phyloP scores from a whole-genome alignment of 2,329 filamentous ascomycete species.

The Acrocalymma vagum region DNA sequence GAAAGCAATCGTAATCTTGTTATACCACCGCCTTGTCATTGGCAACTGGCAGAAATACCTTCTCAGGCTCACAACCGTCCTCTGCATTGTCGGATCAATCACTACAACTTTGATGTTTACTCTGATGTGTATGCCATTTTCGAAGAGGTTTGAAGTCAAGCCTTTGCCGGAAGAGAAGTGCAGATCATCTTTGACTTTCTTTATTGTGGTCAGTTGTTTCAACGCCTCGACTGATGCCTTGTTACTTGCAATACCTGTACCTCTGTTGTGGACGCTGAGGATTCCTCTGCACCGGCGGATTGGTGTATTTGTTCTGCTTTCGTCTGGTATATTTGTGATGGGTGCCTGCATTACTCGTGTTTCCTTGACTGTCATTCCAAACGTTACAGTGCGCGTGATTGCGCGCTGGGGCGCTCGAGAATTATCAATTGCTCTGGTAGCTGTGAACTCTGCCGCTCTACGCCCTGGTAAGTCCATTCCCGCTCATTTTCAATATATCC shows the following conservation, averaged over 20 bases:
- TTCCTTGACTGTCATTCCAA: conserved; percentile 15
- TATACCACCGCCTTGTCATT: conserved; percentile 18
- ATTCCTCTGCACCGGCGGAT: conserved; percentile 15
- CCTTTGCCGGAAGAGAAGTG: conserved; percentile 11
- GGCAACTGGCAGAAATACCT: conserved; percentile 16
- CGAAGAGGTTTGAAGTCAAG: conserved; percentile 9
- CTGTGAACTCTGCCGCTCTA: conserved; percentile 18
- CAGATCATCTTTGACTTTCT: conserved; percentile 14
- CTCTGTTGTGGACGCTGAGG: conserved; percentile 20
- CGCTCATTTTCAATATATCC: too few species aligned
- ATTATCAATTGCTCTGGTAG: conserved; percentile 17
- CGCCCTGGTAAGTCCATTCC: conserved; percentile 14
- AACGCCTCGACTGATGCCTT: conserved; percentile 18
- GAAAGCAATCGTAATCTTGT: conserved; percentile 20
- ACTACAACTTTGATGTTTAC: conserved; percentile 10
- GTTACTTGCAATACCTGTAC: conserved; percentile 18
- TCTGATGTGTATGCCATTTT: conserved; percentile 14
- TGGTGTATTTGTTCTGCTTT: conserved; percentile 13
- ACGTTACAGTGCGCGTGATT: conserved; percentile 17
- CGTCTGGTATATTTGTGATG: conserved; percentile 20
- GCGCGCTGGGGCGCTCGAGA: conserved; percentile 22
- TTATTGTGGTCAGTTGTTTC: conserved; percentile 18
- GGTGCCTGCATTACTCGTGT: conserved; percentile 23
- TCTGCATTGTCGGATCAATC: conserved; percentile 13
- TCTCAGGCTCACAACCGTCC: conserved; percentile 9